phyloP scores from a whole-genome alignment of 176 grass and related monocot genomes.

The Tuctoria greenei region DNA sequence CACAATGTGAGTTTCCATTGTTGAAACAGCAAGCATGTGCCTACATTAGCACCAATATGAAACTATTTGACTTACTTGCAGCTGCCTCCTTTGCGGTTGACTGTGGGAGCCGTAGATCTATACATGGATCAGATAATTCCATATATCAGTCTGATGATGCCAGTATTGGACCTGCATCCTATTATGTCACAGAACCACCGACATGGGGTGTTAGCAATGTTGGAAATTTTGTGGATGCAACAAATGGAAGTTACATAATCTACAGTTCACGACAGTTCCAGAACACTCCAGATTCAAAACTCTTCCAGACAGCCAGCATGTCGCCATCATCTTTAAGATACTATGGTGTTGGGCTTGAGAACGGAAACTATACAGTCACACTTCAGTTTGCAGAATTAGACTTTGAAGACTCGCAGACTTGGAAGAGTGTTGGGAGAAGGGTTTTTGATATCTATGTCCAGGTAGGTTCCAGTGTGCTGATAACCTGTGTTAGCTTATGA shows the following conservation, averaged over 20 bases:
- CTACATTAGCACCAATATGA: background rate
- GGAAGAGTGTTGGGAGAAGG: slow-evolving; percentile 64
- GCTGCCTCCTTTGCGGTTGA: slow-evolving; percentile 70
- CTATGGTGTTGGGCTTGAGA: slow-evolving; percentile 83
- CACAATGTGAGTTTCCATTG: slow-evolving; percentile 51
- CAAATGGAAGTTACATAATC: slow-evolving; percentile 50
- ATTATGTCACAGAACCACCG: slow-evolving; percentile 42
- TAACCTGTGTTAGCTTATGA: background rate
- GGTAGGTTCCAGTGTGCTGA: slow-evolving; percentile 36
- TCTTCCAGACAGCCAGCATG: slow-evolving; percentile 77
- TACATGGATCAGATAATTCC: slow-evolving; percentile 55
- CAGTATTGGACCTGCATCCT: slow-evolving; percentile 51
- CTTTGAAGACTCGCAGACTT: slow-evolving; percentile 40
- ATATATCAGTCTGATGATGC: slow-evolving; percentile 51
- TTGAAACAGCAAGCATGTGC: background rate
- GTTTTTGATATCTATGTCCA: slow-evolving; percentile 95
- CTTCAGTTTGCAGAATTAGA: slow-evolving; percentile 77
- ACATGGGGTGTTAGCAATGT: slow-evolving; percentile 82
- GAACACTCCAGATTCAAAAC: slow-evolving; percentile 62
- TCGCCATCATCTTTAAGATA: slow-evolving; percentile 84
- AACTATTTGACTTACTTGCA: slow-evolving; percentile 39
- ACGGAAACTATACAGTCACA: slow-evolving; percentile 84
- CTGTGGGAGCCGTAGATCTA: slow-evolving; percentile 49
- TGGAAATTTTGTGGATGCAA: slow-evolving; percentile 48
- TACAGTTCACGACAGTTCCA: slow-evolving; percentile 48